Base-by-base conservation (phyloP, 1,284 basidiomycete species). In the Apiotrichum gracile region DNA sequence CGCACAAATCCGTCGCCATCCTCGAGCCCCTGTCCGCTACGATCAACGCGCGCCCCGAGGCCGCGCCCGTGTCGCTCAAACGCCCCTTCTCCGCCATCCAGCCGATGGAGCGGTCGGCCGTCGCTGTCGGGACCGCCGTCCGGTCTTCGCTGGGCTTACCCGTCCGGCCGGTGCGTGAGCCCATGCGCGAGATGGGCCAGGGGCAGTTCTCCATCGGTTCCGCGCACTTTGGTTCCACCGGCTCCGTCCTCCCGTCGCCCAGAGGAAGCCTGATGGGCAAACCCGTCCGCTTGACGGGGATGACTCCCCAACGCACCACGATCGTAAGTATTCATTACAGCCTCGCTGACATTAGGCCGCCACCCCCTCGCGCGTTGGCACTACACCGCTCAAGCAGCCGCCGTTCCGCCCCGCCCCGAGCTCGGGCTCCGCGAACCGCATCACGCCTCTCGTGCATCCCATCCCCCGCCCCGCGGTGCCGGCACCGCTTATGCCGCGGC, bases 51-150 rank as follows among this genome's bases (percentile, higher is more conserved):
- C 43, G 19, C 10, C 26, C 43, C 4, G 14, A 24, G 39, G 10
- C 37, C 37, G 29, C 24, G 10, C 41, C 41, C 13, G 26, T 43
- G 26, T 43, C 41, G 13, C n/a, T 47, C 24, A 55, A 55, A 34
- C 43, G 53, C 8, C 53, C 49, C 2, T 43, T 38, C 29, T 31
- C 52, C 4, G 37, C 47, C 3, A 43, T 45, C n/a, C 39, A 37
- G 22, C 2, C 47, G 21, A 26, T 21, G 3, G 43, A 45, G 19
- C 43, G 43, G 7, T 7, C 44, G 19, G 33, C 44, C 8, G 21
- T 46, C 22, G 16, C 33, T 26, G 24, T 24, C 43, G 17, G 9
- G 2, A 7, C 19, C n/a, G 17, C 37, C 5, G n/a, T 9, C 8
- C n/a, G 37, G 7, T 19, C n/a, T 8, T 7, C 14, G 21, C 19